A percentile compares a stretch with the other conserved stretches of the same genome.
These are phyloP conservation scores for Anthracocystis setariae DNA, from an alignment of 1,284 basidiomycete genomes.

Conservation along the genomic window DNA sequence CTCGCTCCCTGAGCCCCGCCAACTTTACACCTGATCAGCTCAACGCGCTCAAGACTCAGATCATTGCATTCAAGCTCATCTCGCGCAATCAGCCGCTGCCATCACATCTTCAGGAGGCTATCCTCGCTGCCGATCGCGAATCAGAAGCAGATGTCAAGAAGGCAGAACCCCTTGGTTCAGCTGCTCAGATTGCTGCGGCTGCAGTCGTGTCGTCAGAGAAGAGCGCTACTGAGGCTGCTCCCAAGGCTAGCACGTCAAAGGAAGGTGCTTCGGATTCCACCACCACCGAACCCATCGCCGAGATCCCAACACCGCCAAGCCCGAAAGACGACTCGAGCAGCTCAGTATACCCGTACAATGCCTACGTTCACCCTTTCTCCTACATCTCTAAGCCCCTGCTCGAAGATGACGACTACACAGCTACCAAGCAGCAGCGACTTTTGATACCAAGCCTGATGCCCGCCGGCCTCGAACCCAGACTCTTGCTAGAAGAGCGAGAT, in stretches of 20 bases:
- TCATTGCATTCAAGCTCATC: slow-evolving; percentile 87
- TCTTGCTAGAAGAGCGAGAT: slow-evolving; percentile 89
- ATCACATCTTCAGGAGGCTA: slow-evolving; percentile 80
- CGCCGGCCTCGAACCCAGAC: slow-evolving; percentile 88
- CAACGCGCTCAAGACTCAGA: slow-evolving; percentile 83
- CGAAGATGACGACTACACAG: slow-evolving; percentile 63
- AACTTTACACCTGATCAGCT: slow-evolving; percentile 81
- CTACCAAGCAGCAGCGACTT: slow-evolving; percentile 80
- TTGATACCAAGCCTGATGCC: slow-evolving; percentile 91
- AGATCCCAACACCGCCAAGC: slow-evolving; percentile 43
- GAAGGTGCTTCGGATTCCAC: slow-evolving; percentile 26
- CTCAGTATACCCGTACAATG: slow-evolving; percentile 92
- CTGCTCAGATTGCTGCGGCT: slow-evolving; percentile 82
- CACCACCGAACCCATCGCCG: slow-evolving; percentile 48
- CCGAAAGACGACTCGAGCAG: slow-evolving; percentile 77
- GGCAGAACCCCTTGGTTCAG: slow-evolving; percentile 72
- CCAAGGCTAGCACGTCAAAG: slow-evolving; percentile 24
- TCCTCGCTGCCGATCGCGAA: slow-evolving; percentile 69
- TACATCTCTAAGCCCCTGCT: slow-evolving; percentile 68
- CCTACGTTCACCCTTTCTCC: slow-evolving; percentile 86
- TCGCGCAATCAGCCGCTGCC: slow-evolving; percentile 83
- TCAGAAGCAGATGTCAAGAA: slow-evolving; percentile 70
- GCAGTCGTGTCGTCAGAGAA: slow-evolving; percentile 68
- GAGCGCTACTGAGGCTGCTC: slow-evolving; percentile 74
- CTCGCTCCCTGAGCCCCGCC: slow-evolving; percentile 47